Conservation (phyloP, 257 asterid genomes). For the Leonotis leonurus region DNA sequence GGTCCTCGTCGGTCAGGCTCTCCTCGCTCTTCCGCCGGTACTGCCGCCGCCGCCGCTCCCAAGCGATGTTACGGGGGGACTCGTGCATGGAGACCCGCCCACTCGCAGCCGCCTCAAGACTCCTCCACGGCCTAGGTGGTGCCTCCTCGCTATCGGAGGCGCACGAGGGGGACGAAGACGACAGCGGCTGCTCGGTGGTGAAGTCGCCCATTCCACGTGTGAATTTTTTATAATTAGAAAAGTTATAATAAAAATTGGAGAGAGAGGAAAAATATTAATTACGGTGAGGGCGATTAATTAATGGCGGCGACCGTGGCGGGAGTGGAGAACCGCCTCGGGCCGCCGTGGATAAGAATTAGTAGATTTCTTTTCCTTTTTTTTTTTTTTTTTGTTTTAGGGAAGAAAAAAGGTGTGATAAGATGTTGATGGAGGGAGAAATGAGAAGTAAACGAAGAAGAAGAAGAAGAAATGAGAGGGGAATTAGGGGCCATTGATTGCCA, state of each 20-base stretch:
- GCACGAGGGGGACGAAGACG: slow-evolving; percentile 18
- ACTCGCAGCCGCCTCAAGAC: slow-evolving; percentile 22
- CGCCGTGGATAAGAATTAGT: too few species aligned
- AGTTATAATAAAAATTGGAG: too few species aligned
- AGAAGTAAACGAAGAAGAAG: slow-evolving; percentile 5
- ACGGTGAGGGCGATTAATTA: neutral
- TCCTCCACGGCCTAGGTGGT: slow-evolving; percentile 55
- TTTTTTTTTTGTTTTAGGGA: neutral
- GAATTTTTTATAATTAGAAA: neutral
- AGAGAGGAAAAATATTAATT: neutral
- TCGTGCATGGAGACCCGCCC: slow-evolving; percentile 64
- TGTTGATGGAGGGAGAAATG: neutral
- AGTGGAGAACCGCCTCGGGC: slow-evolving; percentile 49
- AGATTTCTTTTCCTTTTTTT: neutral
- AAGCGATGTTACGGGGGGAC: slow-evolving; percentile 59
- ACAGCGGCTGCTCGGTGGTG: neutral
- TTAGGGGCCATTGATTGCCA: slow-evolving; percentile 29
- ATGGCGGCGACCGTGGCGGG: slow-evolving; percentile 43
- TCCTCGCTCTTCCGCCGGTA: slow-evolving; percentile 35
- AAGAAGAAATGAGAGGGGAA: slow-evolving; percentile 9
- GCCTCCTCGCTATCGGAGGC: slow-evolving; percentile 46
- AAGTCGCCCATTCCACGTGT: neutral
- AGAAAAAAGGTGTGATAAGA: neutral
- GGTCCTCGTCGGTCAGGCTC: slow-evolving; percentile 62
- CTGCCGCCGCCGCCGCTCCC: slow-evolving; percentile 71